phyloP scores from a whole-genome alignment of 176 grass and related monocot genomes.

The Typha latifolia region DNA sequence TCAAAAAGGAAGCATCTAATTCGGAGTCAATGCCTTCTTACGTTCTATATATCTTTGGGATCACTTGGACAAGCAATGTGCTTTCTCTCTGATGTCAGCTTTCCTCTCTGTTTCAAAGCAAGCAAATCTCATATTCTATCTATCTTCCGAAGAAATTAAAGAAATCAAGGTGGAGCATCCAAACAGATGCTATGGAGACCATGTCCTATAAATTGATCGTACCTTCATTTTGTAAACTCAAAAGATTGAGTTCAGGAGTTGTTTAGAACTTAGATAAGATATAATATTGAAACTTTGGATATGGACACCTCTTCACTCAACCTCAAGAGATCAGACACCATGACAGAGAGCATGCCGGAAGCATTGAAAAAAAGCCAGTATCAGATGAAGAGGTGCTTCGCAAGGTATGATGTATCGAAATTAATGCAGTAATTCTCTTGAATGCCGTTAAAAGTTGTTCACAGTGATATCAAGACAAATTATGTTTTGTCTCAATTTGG shows the following conservation, averaged over 20 bases:
- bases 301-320: too few species aligned
- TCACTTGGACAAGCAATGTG: neutral
- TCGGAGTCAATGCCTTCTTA: too few species aligned
- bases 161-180: neutral
- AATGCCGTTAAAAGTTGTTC: too few species aligned
- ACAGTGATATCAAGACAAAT: too few species aligned
- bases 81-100: constrained; percentile 1
- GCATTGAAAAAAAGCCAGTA: constrained; percentile 11
- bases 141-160: neutral
- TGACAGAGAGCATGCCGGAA: constrained; percentile 19
- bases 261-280: too few species aligned
- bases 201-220: too few species aligned
- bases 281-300: too few species aligned
- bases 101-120: constrained; percentile 3
- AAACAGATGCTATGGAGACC: too few species aligned
- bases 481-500: neutral
- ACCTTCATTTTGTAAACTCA: too few species aligned
- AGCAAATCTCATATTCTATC: constrained; percentile 2
- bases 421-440: too few species aligned
- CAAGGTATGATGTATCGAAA: neutral
- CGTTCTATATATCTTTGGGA: neutral
- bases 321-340: constrained; percentile 16
- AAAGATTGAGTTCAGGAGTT: too few species aligned
- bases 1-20: too few species aligned
- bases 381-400: constrained; percentile 20